Evolutionary conservation across 1,284 basidiomycete genomes (phyloP).

Genomic region (Ustilago hordei): DNA sequence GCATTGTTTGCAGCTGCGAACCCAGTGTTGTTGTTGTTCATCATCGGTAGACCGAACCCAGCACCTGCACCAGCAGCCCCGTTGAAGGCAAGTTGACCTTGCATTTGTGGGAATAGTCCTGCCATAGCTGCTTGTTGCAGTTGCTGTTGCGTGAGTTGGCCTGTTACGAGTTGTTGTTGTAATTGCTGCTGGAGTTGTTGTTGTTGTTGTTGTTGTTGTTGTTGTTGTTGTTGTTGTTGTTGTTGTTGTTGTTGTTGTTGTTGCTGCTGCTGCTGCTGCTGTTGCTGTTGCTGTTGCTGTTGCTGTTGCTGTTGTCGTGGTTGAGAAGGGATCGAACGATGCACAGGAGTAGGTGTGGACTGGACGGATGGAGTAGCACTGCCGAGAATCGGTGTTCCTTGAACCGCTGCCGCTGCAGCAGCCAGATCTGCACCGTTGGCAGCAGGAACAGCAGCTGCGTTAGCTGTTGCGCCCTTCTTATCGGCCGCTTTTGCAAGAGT

Average conservation of each 20-base stretch:
- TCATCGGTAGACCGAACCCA: conserved; percentile 36
- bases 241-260: conserved; percentile 11
- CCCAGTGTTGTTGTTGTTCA: conserved; percentile 29
- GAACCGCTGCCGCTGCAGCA: conserved; percentile 2
- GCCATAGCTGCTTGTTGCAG: conserved; percentile 33
- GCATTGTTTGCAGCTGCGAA: conserved; percentile 27
- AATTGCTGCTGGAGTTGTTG: conserved; percentile 11
- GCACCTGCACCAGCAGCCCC: neutral
- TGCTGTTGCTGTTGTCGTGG: conserved; percentile 24
- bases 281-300: conserved; percentile 27
- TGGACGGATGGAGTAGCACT: conserved; percentile 47
- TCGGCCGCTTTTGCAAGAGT: conserved; percentile 40
- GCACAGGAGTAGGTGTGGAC: conserved; percentile 45
- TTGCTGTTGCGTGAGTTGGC: conserved; percentile 20
- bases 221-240: conserved; percentile 26
- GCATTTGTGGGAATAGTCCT: conserved; percentile 25
- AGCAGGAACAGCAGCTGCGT: neutral
- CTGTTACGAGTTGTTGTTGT: conserved; percentile 28
- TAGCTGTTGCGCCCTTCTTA: conserved; percentile 23
- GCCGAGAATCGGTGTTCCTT: conserved; percentile 38
- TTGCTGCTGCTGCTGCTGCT: conserved; percentile 26
- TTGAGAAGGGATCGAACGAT: conserved; percentile 42
- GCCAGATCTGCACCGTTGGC: conserved; percentile 3
- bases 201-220: conserved; percentile 19
- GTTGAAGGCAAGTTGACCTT: conserved; percentile 20